Conservation (phyloP, 2,329 filamentous ascomycete genomes). For the Beauveria medogensis region DNA sequence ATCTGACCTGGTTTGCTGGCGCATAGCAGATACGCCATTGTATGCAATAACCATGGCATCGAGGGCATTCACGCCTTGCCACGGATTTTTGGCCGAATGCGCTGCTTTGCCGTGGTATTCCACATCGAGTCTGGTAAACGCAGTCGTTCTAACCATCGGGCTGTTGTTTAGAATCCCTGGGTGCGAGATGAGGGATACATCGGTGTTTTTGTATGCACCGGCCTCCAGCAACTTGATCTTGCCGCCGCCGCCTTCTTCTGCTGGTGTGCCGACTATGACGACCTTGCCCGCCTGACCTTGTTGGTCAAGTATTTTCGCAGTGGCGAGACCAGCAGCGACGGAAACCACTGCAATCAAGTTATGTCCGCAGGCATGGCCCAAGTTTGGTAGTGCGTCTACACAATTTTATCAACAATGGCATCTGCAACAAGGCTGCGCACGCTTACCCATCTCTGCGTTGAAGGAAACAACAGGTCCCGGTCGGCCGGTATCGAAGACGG, state of each 20-base stretch:
- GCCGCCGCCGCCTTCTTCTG: constrained; percentile 44
- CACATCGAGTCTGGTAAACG: constrained; percentile 40
- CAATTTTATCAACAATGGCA: not conserved
- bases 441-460: constrained; percentile 29
- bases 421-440: not conserved
- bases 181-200: constrained; percentile 23
- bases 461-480: constrained; percentile 32
- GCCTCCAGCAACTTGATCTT: constrained; percentile 40
- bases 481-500: constrained; percentile 28
- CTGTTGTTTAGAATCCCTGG: constrained; percentile 29
- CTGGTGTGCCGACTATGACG: constrained; percentile 43
- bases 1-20: constrained; percentile 47
- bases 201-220: constrained; percentile 33
- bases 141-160: constrained; percentile 43
- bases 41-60: constrained; percentile 46
- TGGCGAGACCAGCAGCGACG: constrained; percentile 29
- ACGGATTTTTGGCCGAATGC: constrained; percentile 49
- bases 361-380: constrained; percentile 48
- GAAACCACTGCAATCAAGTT: constrained; percentile 45
- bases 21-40: constrained; percentile 40
- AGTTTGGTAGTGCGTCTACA: constrained; percentile 38
- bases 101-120: constrained; percentile 47
- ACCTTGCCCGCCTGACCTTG: constrained; percentile 6
- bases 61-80: constrained; percentile 51
- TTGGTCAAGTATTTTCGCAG: constrained; percentile 1